A percentile compares a stretch with the other conserved stretches of the same genome.
Evolutionary conservation across 106 monocot genomes (phyloP).

Genomic region (Dendrobium huoshanense): DNA sequence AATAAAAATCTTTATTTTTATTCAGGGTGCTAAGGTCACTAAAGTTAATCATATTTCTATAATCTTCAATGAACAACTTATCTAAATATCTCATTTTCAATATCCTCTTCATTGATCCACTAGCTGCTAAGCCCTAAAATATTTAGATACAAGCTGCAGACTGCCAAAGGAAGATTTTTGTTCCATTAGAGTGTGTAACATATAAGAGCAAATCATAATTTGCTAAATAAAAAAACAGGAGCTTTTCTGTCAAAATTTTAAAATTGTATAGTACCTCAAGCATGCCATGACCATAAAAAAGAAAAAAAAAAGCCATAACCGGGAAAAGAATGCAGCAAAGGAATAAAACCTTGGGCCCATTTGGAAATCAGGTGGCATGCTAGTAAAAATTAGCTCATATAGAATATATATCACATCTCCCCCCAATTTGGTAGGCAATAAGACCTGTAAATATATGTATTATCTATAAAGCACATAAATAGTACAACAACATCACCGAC

Average conservation of each 20-base stretch:
- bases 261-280: neutral
- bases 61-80: too few species aligned
- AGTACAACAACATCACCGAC: constrained; percentile 25
- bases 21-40: too few species aligned
- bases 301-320: neutral
- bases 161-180: neutral
- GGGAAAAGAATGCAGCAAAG: neutral
- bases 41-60: too few species aligned
- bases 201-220: neutral
- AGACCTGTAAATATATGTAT: neutral
- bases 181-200: neutral
- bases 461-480: neutral
- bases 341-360: neutral
- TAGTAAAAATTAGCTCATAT: neutral
- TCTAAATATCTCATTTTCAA: too few species aligned
- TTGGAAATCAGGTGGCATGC: neutral
- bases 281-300: neutral
- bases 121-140: too few species aligned
- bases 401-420: neutral
- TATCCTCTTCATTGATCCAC: too few species aligned
- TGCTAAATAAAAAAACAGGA: neutral
- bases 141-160: neutral
- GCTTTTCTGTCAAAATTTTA: too few species aligned
- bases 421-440: neutral
- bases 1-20: too few species aligned